phyloP scores from a whole-genome alignment of 2,329 filamentous ascomycete species.

The Xylariomycetidae sp. region DNA sequence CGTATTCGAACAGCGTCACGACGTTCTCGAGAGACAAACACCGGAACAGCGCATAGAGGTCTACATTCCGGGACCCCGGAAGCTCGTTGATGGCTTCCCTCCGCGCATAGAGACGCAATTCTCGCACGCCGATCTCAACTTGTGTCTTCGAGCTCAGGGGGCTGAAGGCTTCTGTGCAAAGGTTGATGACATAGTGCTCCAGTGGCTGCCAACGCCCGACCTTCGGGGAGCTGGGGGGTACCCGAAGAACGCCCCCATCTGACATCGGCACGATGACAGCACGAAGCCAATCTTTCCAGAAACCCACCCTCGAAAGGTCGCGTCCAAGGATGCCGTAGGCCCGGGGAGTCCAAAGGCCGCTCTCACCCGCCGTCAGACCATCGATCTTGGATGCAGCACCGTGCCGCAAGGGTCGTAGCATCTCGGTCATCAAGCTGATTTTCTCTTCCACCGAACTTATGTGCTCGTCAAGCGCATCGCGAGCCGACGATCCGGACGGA shows the following conservation, averaged over 20 bases:
- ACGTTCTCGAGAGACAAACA: slow-evolving; percentile 88
- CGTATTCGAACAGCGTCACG: slow-evolving; percentile 86
- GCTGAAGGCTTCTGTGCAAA: slow-evolving; percentile 91
- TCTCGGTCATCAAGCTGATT: slow-evolving; percentile 92
- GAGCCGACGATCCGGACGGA: slow-evolving; percentile 70
- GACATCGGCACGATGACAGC: slow-evolving; percentile 94
- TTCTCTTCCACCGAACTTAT: slow-evolving; percentile 97
- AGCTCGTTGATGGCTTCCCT: slow-evolving; percentile 92
- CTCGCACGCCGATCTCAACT: slow-evolving; percentile 83
- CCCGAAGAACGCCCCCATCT: slow-evolving; percentile 72
- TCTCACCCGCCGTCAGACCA: slow-evolving; percentile 89
- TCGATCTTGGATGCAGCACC: slow-evolving; percentile 96
- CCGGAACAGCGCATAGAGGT: slow-evolving; percentile 88
- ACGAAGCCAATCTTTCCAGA: slow-evolving; percentile 98
- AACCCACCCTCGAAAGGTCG: slow-evolving; percentile 74
- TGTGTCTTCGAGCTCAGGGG: slow-evolving; percentile 92
- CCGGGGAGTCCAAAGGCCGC: slow-evolving; percentile 89
- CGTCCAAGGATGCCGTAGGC: slow-evolving; percentile 89
- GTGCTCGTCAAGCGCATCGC: slow-evolving; percentile 84
- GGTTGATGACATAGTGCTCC: slow-evolving; percentile 92
- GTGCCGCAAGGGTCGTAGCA: slow-evolving; percentile 85
- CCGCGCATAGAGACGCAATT: slow-evolving; percentile 84
- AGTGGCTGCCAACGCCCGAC: slow-evolving; percentile 94
- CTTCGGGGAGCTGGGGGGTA: slow-evolving; percentile 82
- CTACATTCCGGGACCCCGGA: slow-evolving; percentile 82